Evolutionary conservation across 805 yeast species (phyloP).

Genomic region (Schwanniomyces yamadae): DNA sequence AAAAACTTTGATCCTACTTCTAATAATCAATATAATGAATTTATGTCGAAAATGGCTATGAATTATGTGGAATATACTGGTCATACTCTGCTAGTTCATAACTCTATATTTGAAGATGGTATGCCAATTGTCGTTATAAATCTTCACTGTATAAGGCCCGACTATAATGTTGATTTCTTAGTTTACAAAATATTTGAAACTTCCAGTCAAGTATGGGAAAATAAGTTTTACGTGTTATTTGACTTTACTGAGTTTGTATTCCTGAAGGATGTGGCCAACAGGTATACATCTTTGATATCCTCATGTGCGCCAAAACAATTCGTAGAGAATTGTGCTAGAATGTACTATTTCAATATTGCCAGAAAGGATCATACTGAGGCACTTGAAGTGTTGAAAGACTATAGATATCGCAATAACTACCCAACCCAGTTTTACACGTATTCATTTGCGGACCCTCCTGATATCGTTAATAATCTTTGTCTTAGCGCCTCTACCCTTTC

Average conservation of each 20-base stretch:
- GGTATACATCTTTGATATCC: constrained; percentile 35
- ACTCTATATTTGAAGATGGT: constrained; percentile 71
- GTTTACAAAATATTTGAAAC: constrained; percentile 62
- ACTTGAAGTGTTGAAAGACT: constrained; percentile 19
- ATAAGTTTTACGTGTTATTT: constrained; percentile 57
- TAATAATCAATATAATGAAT: constrained; percentile 60
- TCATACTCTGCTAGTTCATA: constrained; percentile 52
- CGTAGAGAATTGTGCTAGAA: constrained; percentile 49
- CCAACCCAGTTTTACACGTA: constrained; percentile 26
- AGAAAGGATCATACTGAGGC: constrained; percentile 20
- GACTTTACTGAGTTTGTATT: constrained; percentile 67
- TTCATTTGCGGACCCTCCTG: constrained; percentile 33
- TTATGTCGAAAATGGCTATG: constrained; percentile 65
- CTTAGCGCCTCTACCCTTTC: constrained; percentile 33
- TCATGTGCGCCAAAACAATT: constrained; percentile 53
- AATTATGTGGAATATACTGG: constrained; percentile 47
- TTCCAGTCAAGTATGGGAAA: constrained; percentile 69
- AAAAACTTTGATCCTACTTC: constrained; percentile 42
- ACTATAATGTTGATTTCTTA: constrained; percentile 46
- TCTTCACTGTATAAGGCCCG: constrained; percentile 33
- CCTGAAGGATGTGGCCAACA: constrained; percentile 17
- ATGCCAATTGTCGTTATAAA: constrained; percentile 63
- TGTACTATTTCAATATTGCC: constrained; percentile 54
- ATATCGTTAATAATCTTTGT: constrained; percentile 34
- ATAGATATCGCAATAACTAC: constrained; percentile 17